phyloP scores from a whole-genome alignment of 768 basidiomycete species.

The Baorangia bicolor region DNA sequence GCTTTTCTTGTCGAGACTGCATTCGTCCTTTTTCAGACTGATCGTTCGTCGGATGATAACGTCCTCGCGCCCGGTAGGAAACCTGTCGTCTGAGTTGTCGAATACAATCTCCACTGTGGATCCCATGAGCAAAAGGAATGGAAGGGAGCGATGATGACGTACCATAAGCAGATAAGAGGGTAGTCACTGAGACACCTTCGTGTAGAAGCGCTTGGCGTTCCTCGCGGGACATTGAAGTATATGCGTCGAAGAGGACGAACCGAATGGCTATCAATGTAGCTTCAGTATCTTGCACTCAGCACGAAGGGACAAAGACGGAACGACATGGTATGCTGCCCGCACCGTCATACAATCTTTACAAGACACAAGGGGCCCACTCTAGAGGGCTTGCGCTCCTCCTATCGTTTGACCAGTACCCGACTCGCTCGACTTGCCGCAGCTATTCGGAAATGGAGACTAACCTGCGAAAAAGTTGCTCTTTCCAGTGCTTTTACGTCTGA shows the following conservation, averaged over 20 bases:
- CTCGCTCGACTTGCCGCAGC: too few species aligned
- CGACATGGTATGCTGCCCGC: not conserved
- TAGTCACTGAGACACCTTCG: conserved; percentile 85
- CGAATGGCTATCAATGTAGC: conserved; percentile 67
- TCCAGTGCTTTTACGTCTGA: conserved; percentile 95
- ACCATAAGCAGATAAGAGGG: conserved; percentile 92
- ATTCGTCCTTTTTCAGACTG: conserved; percentile 98
- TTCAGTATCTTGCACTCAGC: conserved; percentile 1
- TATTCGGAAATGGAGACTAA: too few species aligned
- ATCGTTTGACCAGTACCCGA: not conserved
- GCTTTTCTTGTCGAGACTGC: conserved; percentile 93
- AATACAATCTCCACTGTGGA: conserved; percentile 82
- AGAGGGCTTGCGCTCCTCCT: not conserved
- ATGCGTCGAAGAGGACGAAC: conserved; percentile 96
- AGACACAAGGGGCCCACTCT: not conserved
- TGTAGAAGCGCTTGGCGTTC: conserved; percentile 93
- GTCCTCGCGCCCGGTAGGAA: conserved; percentile 88
- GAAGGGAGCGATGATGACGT: conserved; percentile 12
- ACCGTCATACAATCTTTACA: not conserved
- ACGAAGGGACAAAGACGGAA: not conserved
- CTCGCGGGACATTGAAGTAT: conserved; percentile 91
- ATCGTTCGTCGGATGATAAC: conserved; percentile 91
- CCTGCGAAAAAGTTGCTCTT: conserved; percentile 99
- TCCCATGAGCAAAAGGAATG: not conserved
- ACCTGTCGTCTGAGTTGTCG: conserved; percentile 91